Base-by-base conservation (phyloP, 768 basidiomycete genomes). In the Psilocybe cubensis region DNA sequence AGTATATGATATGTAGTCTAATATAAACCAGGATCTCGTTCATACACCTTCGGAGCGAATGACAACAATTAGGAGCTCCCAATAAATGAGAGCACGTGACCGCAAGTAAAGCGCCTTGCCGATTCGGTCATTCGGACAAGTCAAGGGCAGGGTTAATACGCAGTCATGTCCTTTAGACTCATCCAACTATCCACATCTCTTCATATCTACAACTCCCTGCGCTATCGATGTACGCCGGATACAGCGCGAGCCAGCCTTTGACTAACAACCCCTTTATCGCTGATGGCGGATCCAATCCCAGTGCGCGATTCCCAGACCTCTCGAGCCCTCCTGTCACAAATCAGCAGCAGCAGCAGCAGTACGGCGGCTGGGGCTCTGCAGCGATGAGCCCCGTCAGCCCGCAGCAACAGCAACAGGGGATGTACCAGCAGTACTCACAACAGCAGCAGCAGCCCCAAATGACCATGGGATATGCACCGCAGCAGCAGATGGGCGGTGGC, bases 191-290 rank as follows among this genome's bases (percentile, higher is more conserved):
- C 42, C 57, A 52, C n/a, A 28, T 38, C 45, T 45, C 43, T 31
- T 40, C 43, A 17, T 0, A 9, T 25, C 27, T 28, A 27, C n/a
- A 8, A 24, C 18, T 48, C 48, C 59, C 60, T 63, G 51, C 44
- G 56, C 28, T 58, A 28, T 55, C 62, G 27, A 81, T 77, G 81
- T 82, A 81, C 68, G 67, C 72, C 60, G 73, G 72, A 18, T 82
- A 79, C 60, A 72, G 70, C n/a, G 52, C 67, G 14, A 72, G 70
- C 52, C 72, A 73, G 38, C 71, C 70, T 27, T 53, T 77, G 58
- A 75, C 76, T n/a, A 92, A 88, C 66, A 91, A 91, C 63, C 90
- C 90, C 0, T 91, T 92, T 72, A 73, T 85, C 65, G 75, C 79
- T 45, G 56, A 60, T 21, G 56, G 60, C 17, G 82, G 83, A 59